Evolutionary conservation across 768 basidiomycete genomes (phyloP), one percentile per base, ranked within the genome.

Genomic region (Mycena rebaudengoi): DNA sequence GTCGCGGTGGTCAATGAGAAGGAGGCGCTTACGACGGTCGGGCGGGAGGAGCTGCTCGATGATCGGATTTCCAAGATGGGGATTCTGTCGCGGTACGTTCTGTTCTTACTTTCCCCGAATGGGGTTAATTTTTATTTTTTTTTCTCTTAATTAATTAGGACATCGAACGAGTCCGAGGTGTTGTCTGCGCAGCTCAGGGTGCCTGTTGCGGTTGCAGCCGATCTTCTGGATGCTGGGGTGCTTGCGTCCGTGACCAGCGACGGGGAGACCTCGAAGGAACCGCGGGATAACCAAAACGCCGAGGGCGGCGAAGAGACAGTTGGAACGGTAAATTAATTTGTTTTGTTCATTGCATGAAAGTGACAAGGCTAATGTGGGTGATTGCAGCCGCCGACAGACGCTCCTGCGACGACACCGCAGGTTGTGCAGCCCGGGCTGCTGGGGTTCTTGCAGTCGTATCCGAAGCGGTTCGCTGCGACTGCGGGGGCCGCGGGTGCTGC

Each of bases 41-140:
- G 91, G 25, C 81, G 91, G 49, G 91, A 93, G 54, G 92, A 93
- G 74, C 76, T 95, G 69, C 83, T 91, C 70, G 90, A 94, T 69
- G 88, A 91, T 70, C 82, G 87, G 69, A 82, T 88, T 57, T 79
- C 81, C 54, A 88, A 85, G 78, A 87, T 91, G 87, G 76, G 84
- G 29, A 78, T 91, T 23, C 83, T 94, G 56, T 86, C 88, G 43
- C 84, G 91, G 92, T 92, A 69, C 65, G 84, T 79, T 48, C 39
- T 40, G 30, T 29, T 54, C 35, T 62, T 62, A 60, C 49, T 43
- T 41, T 60, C 61, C 46, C 50, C 64, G 61, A 56, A 13, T 3
- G 49, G 43, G 26, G 21, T 52, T 64, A 52, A 61, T 56, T 41
- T 29, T 59, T 62, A 59, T 50, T 40, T 58, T 57, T 46, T 41